Evolutionary conservation across 2,329 filamentous ascomycete genomes (phyloP).

Genomic region (Helotiales sp.): DNA sequence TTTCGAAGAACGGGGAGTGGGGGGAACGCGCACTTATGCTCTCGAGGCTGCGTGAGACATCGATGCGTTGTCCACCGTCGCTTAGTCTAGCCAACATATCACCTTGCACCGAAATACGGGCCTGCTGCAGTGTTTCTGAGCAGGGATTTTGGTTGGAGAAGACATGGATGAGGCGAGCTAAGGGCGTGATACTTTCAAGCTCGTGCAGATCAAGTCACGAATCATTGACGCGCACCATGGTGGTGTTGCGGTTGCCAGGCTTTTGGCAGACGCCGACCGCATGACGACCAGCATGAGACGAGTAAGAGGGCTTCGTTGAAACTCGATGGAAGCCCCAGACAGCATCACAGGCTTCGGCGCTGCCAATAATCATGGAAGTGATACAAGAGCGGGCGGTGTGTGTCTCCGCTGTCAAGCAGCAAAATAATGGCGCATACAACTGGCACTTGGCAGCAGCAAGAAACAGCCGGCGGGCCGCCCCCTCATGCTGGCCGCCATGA

Average conservation of each 20-base stretch:
- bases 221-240: slow-evolving; percentile 19
- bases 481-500: background rate
- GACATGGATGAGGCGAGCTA: slow-evolving; percentile 14
- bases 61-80: slow-evolving; percentile 40
- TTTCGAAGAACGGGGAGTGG: slow-evolving; percentile 22
- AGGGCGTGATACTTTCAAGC: slow-evolving; percentile 28
- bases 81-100: slow-evolving; percentile 34
- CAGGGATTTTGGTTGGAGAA: slow-evolving; percentile 27
- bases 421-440: slow-evolving; percentile 25
- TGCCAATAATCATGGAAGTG: background rate
- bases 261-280: slow-evolving; percentile 8
- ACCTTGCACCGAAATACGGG: slow-evolving; percentile 25
- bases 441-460: slow-evolving; percentile 12
- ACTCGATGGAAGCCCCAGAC: slow-evolving; percentile 2
- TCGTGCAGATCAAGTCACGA: slow-evolving; percentile 32
- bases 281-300: slow-evolving; percentile 6
- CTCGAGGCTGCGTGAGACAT: slow-evolving; percentile 36
- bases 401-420: slow-evolving; percentile 16
- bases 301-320: slow-evolving; percentile 4
- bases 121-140: slow-evolving; percentile 17
- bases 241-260: slow-evolving; percentile 6
- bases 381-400: slow-evolving; percentile 19
- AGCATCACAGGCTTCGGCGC: background rate
- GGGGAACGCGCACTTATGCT: slow-evolving; percentile 39
- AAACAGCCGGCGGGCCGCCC: slow-evolving; percentile 24